Conservation (phyloP, 1,139 yeast genomes). For the Keqinozyma sinolaborantium region DNA sequence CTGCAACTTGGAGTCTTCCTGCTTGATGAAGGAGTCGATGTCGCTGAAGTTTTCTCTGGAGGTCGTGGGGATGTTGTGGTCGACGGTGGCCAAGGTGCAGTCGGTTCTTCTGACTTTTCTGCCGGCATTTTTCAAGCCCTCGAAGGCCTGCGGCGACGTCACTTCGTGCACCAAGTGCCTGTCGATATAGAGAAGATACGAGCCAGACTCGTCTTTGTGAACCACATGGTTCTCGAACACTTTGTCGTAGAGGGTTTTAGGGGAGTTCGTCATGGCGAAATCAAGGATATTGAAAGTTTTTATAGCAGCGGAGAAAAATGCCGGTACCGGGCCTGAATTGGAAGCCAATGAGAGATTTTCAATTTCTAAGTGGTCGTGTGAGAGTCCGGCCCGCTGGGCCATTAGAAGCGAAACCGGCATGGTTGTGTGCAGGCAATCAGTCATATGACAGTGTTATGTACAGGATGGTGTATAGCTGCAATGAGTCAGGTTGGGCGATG, state of each 20-base stretch:
- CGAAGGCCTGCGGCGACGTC: slow-evolving; percentile 98
- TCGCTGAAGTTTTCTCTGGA: slow-evolving; percentile 74
- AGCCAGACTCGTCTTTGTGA: slow-evolving; percentile 82
- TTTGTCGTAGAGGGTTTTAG: slow-evolving; percentile 87
- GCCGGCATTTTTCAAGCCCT: slow-evolving; percentile 84
- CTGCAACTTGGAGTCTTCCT: slow-evolving; percentile 88
- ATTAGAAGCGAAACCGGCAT: no score
- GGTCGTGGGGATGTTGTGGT: slow-evolving; percentile 94
- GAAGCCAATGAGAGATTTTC: slow-evolving; percentile 3
- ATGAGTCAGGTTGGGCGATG: no score
- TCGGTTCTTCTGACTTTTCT: slow-evolving; percentile 88
- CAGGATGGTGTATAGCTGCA: no score
- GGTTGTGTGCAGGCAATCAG: no score
- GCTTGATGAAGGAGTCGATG: slow-evolving; percentile 79
- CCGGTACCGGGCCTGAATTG: slow-evolving; percentile 6
- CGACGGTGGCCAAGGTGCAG: slow-evolving; percentile 96
- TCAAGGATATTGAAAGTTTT: neutral
- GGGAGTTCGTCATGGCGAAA: slow-evolving; percentile 17
- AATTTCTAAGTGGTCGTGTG: slow-evolving; percentile 3
- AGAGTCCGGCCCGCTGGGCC: no score
- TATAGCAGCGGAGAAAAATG: slow-evolving; percentile 1
- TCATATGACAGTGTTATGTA: no score
- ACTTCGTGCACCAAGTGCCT: slow-evolving; percentile 98
- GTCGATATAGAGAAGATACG: slow-evolving; percentile 84
- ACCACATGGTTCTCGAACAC: slow-evolving; percentile 94